Conservation (phyloP, 805 yeast species). For the Kodamaea hsintzibuensis region DNA sequence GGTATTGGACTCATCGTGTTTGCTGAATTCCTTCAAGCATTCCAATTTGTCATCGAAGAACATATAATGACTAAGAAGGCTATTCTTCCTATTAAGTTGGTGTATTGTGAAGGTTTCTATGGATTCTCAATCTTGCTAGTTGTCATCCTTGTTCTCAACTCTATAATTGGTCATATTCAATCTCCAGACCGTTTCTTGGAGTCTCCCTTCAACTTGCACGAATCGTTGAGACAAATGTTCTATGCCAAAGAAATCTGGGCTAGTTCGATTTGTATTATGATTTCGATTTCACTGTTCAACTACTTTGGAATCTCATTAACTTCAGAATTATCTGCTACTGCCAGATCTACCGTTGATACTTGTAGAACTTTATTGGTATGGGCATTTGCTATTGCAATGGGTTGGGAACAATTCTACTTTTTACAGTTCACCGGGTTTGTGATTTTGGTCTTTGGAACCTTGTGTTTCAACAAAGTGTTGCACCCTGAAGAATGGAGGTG, state of each 20-base stretch:
- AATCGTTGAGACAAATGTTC: constrained; percentile 52
- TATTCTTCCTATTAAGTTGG: constrained; percentile 62
- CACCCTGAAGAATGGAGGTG: constrained; percentile 48
- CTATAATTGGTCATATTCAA: constrained; percentile 36
- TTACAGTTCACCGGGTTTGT: constrained; percentile 66
- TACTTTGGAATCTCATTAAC: constrained; percentile 73
- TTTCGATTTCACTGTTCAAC: constrained; percentile 71
- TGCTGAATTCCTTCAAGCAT: constrained; percentile 69
- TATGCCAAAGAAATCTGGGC: constrained; percentile 42
- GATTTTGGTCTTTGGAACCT: constrained; percentile 66
- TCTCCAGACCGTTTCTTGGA: constrained; percentile 36
- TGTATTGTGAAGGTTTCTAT: constrained; percentile 73
- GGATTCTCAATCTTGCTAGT: constrained; percentile 51
- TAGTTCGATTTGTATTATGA: constrained; percentile 65
- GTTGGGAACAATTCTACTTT: constrained; percentile 72
- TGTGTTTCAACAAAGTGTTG: constrained; percentile 71
- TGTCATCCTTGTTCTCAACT: constrained; percentile 46
- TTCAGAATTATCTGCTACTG: constrained; percentile 65
- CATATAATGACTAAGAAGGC: constrained; percentile 55
- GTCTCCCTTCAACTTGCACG: constrained; percentile 57
- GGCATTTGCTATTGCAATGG: constrained; percentile 65
- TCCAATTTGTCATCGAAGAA: constrained; percentile 79
- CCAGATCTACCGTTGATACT: constrained; percentile 77
- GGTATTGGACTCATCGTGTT: constrained; percentile 61
- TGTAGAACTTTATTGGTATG: constrained; percentile 76